Base-by-base conservation (phyloP, 2,329 filamentous ascomycete genomes). In the Arachnomyces sp. region DNA sequence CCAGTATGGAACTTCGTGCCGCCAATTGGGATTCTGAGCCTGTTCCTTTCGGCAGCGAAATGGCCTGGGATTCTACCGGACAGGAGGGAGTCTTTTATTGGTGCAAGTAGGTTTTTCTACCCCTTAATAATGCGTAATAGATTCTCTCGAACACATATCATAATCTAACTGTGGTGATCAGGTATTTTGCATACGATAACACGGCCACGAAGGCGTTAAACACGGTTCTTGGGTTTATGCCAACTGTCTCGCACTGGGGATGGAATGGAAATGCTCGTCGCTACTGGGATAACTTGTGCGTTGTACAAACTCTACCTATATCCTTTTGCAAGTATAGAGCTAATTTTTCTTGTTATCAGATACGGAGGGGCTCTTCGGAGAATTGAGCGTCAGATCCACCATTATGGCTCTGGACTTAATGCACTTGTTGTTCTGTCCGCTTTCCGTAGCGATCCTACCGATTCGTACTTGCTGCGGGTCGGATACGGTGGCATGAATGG, bases 41-140 rank as follows among this genome's bases (percentile, higher is more conserved):
- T 6, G 69, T 74, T 4, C 77, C 77, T 0, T 80, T 71, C 44
- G 76, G 75, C 0, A 77, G 73, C 37, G 77, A 80, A 52, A 75
- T 77, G 73, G 70, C 75, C 0, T 80, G 77, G 77, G 77, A 80
- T 42, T 77, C 71, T 0, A 80, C 76, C 0, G 75, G 74, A 0
- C 75, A 80, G 45, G 76, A 80, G 51, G 75, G 75, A 1, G 72
- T 80, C 0, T 80, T 77, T 44, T 75, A 75, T 44, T 79, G 75
- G 75, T 62, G 68, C 4, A 70, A 67, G 66, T 67, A 47, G 54
- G 56, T 48, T 30, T 47, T 25, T 25, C 21, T 25, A 9, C 21
- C 21, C 5, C 21, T 25, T 5, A 5, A 25, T 5, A 25, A 7
- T 31, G n/a, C 8, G 8, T 14, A 25, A 37, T 4, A 41, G 28